Percentiles rank a stretch among this genome's conserved stretches.
Conservation (phyloP, 2,329 filamentous ascomycete genomes). For the Bisporella sp. region DNA sequence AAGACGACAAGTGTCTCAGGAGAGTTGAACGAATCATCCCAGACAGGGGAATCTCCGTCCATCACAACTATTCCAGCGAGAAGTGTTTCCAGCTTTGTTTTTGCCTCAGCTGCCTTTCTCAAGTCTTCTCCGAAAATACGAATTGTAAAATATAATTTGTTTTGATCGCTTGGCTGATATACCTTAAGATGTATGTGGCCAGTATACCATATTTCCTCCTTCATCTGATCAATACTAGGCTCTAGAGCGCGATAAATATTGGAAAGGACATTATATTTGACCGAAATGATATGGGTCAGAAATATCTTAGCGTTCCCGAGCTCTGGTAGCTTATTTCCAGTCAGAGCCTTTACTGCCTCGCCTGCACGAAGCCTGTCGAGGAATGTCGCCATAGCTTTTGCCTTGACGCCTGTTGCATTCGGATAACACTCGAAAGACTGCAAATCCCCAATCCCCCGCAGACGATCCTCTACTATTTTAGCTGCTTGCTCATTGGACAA, state of each 20-base stretch:
- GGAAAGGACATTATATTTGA: conserved; percentile 32
- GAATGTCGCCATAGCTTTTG: conserved; percentile 35
- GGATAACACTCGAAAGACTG: conserved; percentile 4
- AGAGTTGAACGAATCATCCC: conserved; percentile 24
- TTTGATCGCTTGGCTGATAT: conserved; percentile 18
- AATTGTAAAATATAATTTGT: conserved; percentile 26
- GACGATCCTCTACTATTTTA: background rate
- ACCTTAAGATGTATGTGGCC: conserved; percentile 23
- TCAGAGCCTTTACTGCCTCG: conserved; percentile 26
- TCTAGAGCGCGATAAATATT: conserved; percentile 29
- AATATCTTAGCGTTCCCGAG: conserved; percentile 28
- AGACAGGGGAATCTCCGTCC: conserved; percentile 21
- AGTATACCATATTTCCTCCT: conserved; percentile 23
- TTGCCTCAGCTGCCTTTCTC: conserved; percentile 27
- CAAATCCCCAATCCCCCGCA: conserved; percentile 1
- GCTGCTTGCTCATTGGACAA: conserved; percentile 1
- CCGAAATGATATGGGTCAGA: conserved; percentile 30
- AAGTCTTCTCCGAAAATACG: conserved; percentile 31
- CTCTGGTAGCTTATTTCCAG: conserved; percentile 27
- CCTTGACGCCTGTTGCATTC: background rate
- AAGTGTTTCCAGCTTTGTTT: conserved; percentile 26
- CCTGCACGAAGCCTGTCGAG: conserved; percentile 30
- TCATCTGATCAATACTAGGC: conserved; percentile 21
- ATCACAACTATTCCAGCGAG: conserved; percentile 27
- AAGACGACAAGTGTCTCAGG: conserved; percentile 13